Base-by-base conservation (phyloP, 768 basidiomycete species). In the Auricularia auricula-judae region DNA sequence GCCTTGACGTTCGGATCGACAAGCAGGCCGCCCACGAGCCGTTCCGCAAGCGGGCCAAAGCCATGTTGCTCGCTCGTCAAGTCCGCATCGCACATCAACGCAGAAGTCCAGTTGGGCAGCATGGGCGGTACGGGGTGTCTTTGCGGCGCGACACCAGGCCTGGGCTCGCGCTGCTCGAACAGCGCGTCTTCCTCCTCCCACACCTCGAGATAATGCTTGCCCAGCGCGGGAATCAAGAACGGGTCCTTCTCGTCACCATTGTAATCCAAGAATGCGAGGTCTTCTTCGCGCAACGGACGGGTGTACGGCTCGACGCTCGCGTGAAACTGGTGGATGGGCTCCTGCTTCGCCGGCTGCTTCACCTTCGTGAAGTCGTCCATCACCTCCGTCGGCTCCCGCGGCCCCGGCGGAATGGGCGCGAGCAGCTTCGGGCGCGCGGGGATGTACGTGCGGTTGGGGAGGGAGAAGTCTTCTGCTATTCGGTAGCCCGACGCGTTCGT, bases 181-280 rank as follows among this genome's bases (percentile, higher is more conserved):
- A 79, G 78, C 7, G 78, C 80, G 73, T 99, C 96, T 71, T 92
- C 86, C 70, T 97, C 93, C 67, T 95, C 95, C 95, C 96, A 99
- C 0, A 87, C 80, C 62, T 96, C 91, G 39, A 85, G 77, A 70
- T 98, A 99, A 75, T 96, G 94, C 68, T 86, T 80, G 23, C 87
- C 96, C 0, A 97, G 82, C 64, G 88, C 84, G 35, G 96, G 96
- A 76, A 95, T 84, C 39, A 92, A 75, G 70, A 84, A 97, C 0
- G 92, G 88, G 65, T 93, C 91, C 8, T 91, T 79, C 66, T 97
- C 94, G 70, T 98, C 94, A n/a, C 76, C 74, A 11, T 87, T 87
- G 70, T 90, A 90, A 66, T 92, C 89, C 62, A 99, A 80, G 74
- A 93, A 95, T 2, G 96, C 96, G 35, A 98, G 77, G 71, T 99